phyloP scores from a whole-genome alignment of 148 eudicot species.

The Rhododendron williamsianum region DNA sequence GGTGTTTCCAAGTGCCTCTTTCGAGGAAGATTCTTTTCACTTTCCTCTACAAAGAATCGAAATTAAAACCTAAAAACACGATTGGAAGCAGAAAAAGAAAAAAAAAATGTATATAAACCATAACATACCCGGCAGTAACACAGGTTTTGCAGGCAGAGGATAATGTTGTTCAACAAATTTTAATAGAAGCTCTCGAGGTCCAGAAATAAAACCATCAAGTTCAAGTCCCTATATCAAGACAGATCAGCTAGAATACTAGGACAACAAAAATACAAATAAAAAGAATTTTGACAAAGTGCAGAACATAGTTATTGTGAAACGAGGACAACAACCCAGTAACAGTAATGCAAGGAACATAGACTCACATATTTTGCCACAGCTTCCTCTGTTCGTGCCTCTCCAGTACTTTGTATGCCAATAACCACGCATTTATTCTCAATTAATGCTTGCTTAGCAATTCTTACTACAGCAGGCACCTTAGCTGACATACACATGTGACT shows the following conservation, averaged over 20 bases:
- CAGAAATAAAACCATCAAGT: conserved; percentile 94
- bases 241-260: conserved; percentile 5
- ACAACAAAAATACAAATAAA: neutral
- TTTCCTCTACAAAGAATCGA: conserved; percentile 50
- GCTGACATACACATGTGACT: conserved; percentile 98
- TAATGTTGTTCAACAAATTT: conserved; percentile 95
- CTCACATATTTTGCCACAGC: conserved; percentile 93
- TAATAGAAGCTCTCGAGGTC: conserved; percentile 91
- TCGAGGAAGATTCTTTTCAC: conserved; percentile 53
- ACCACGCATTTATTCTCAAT: conserved; percentile 73
- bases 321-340: neutral
- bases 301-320: neutral
- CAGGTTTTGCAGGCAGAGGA: conserved; percentile 89
- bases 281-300: neutral
- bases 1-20: conserved; percentile 65
- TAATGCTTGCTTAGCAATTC: conserved; percentile 72
- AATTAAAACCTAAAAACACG: conserved; percentile 1
- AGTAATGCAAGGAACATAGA: neutral
- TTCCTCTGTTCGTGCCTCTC: conserved; percentile 98
- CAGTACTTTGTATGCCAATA: conserved; percentile 95
- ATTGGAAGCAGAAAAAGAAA: neutral
- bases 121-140: conserved; percentile 55
- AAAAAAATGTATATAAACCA: neutral
- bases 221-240: conserved; percentile 59
- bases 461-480: conserved; percentile 82